These are phyloP conservation scores for Crithidia sp. DNA, from an alignment of 208 protist species.

Conservation along the genomic window DNA sequence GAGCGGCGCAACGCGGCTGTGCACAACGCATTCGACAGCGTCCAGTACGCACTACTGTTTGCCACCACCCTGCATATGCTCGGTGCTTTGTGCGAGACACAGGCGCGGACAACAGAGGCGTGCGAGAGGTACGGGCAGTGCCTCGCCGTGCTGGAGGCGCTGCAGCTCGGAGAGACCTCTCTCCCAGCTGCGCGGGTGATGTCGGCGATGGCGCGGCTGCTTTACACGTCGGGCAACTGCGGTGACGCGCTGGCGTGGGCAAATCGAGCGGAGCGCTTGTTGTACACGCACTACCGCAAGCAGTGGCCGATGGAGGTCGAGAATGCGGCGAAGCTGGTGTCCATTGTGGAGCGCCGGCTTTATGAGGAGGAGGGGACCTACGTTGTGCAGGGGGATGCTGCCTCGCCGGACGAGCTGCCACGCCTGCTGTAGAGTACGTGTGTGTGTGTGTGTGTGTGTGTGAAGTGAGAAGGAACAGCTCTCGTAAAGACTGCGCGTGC, in stretches of 20 bases:
- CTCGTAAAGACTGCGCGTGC: too few species aligned
- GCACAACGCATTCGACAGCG: conserved; percentile 27
- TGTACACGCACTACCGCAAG: conserved; percentile 42
- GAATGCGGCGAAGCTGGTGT: conserved; percentile 31
- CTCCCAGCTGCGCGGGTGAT: conserved; percentile 44
- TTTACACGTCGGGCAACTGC: conserved; percentile 51
- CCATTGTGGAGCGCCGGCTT: conserved; percentile 38
- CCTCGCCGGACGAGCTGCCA: conserved; percentile 10
- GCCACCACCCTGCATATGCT: conserved; percentile 31
- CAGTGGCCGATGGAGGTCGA: conserved; percentile 48
- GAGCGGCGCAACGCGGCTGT: conserved; percentile 28
- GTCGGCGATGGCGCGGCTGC: conserved; percentile 45
- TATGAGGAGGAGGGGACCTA: conserved; percentile 50
- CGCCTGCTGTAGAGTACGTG: background rate
- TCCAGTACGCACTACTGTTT: conserved; percentile 16
- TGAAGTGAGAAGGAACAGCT: too few species aligned
- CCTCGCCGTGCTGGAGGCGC: conserved; percentile 54
- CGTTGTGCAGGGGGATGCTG: conserved; percentile 41
- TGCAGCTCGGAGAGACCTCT: conserved; percentile 30
- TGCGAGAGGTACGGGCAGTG: conserved; percentile 48
- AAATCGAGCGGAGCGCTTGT: conserved; percentile 28
- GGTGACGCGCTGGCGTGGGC: conserved; percentile 61
- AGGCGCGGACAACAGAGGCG: conserved; percentile 35
- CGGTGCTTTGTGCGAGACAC: conserved; percentile 46
- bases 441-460: background rate